Evolutionary conservation across 2,329 filamentous ascomycete species (phyloP).

Genomic region (Apiospora kogelbergensis): DNA sequence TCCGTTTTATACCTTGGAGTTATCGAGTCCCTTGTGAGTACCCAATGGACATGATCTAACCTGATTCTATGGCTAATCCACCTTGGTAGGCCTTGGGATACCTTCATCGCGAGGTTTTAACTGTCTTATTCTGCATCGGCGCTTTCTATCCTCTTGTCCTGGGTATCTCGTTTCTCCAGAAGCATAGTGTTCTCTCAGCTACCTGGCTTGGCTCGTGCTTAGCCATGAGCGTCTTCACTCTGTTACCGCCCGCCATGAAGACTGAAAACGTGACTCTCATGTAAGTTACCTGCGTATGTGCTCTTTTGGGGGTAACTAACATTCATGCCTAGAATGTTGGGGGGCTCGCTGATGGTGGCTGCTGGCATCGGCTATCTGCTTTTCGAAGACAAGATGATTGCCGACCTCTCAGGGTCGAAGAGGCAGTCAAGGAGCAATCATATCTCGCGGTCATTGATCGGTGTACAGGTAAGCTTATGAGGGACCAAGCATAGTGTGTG

Average conservation of each 20-base stretch:
- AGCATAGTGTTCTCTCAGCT: constrained; percentile 62
- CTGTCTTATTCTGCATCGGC: constrained; percentile 73
- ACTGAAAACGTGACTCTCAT: constrained; percentile 64
- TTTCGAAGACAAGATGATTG: constrained; percentile 67
- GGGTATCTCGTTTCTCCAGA: constrained; percentile 68
- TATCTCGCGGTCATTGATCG: constrained; percentile 60
- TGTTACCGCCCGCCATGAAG: constrained; percentile 79
- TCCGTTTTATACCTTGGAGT: constrained; percentile 67
- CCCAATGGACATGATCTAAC: not conserved
- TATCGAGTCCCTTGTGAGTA: constrained; percentile 72
- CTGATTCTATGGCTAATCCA: not conserved
- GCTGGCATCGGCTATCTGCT: constrained; percentile 76
- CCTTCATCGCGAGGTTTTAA: constrained; percentile 85
- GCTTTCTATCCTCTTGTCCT: constrained; percentile 77
- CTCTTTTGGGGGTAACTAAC: constrained; percentile 19
- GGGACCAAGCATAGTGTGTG: not conserved
- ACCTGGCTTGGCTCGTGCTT: constrained; percentile 78
- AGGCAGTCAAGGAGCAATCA: constrained; percentile 33
- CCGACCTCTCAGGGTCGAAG: constrained; percentile 40
- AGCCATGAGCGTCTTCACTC: constrained; percentile 86
- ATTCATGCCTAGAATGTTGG: constrained; percentile 56
- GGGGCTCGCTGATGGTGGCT: constrained; percentile 74
- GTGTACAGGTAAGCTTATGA: constrained; percentile 58
- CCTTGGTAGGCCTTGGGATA: constrained; percentile 78
- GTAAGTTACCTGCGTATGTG: constrained; percentile 22